These are phyloP conservation scores for Colletotrichum gigasporum DNA, from an alignment of 2,329 filamentous ascomycete genomes.

Conservation along the genomic window DNA sequence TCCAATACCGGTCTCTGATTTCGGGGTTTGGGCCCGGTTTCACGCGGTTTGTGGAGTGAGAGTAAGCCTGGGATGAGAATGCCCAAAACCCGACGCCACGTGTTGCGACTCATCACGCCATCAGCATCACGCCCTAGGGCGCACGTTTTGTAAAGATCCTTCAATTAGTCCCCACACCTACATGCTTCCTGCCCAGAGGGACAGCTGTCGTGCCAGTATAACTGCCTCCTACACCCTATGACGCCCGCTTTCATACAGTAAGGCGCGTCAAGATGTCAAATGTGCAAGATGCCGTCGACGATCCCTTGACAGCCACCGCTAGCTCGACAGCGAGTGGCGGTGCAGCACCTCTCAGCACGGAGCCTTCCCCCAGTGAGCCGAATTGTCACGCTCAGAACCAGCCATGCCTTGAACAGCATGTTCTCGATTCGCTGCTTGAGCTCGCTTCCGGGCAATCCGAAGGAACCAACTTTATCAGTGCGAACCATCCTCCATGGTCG, in stretches of 20 bases:
- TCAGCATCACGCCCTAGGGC: slow-evolving; percentile 1
- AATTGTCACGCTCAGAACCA: background rate
- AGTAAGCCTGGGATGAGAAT: too few relatives aligned
- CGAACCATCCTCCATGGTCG: background rate
- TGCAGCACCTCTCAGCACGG: background rate
- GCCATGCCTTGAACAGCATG: background rate
- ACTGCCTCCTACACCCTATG: background rate
- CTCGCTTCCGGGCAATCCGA: background rate
- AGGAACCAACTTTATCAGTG: background rate
- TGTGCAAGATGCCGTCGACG: background rate
- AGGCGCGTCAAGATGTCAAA: background rate
- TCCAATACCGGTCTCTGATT: too few relatives aligned
- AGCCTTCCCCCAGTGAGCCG: background rate
- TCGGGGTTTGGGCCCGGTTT: background rate
- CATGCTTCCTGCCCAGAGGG: background rate
- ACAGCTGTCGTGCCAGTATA: background rate
- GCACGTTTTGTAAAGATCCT: background rate
- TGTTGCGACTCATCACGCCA: background rate
- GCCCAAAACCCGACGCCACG: background rate
- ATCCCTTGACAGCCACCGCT: background rate
- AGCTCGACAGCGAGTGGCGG: background rate
- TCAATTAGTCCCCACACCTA: background rate
- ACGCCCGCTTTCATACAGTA: too few relatives aligned
- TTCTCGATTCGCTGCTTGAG: slow-evolving; percentile 2
- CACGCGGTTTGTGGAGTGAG: too few relatives aligned